Conservation (phyloP, 345 rosid genomes). For the Salix purpurea region DNA sequence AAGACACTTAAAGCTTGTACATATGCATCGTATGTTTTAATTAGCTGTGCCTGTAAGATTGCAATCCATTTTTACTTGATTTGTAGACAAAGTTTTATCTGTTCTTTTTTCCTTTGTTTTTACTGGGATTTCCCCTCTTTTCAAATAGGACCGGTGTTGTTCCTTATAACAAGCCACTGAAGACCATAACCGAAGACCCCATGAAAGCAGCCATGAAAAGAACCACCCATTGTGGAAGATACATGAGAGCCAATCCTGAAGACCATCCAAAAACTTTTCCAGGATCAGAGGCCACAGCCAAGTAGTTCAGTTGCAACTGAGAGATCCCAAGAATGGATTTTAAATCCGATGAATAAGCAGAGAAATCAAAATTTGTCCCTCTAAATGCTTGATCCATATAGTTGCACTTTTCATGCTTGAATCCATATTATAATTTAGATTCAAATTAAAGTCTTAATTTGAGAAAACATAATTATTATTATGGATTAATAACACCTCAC, state of each 20-base stretch:
- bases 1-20: slow-evolving; percentile 24
- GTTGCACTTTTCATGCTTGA: slow-evolving; percentile 32
- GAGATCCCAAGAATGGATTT: slow-evolving; percentile 76
- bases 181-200: slow-evolving; percentile 78
- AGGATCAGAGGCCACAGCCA: slow-evolving; percentile 91
- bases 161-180: slow-evolving; percentile 69
- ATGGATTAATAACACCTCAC: no score
- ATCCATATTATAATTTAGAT: no score
- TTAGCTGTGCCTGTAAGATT: not conserved
- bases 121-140: not conserved
- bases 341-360: slow-evolving; percentile 73
- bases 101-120: not conserved
- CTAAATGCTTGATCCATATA: slow-evolving; percentile 93
- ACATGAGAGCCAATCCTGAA: slow-evolving; percentile 75
- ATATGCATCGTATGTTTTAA: not conserved
- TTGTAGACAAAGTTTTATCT: not conserved
- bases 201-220: slow-evolving; percentile 77
- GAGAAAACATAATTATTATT: no score
- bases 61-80: not conserved
- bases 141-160: not conserved
- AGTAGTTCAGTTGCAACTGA: slow-evolving; percentile 79
- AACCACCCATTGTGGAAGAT: slow-evolving; percentile 64
- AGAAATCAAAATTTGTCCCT: slow-evolving; percentile 94
- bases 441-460: no score
- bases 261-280: slow-evolving; percentile 96